phyloP scores from a whole-genome alignment of 2,329 filamentous ascomycete genomes.

The Monilinia polystroma region DNA sequence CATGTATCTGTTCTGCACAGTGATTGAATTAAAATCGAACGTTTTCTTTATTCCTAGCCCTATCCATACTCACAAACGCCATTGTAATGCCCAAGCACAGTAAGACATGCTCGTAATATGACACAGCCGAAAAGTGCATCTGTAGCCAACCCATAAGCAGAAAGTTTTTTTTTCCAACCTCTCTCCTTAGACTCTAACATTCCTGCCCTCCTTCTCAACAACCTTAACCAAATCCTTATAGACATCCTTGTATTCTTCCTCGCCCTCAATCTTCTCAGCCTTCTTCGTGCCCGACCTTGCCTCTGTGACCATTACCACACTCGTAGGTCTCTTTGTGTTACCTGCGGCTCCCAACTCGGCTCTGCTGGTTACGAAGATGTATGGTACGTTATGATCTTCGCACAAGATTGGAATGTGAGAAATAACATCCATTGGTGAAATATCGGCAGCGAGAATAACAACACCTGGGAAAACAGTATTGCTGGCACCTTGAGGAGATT shows the following conservation, averaged over 20 bases:
- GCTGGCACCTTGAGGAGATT: constrained; percentile 71
- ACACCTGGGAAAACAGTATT: constrained; percentile 66
- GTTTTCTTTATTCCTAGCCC: constrained; percentile 22
- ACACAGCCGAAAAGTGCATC: constrained; percentile 24
- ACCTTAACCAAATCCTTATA: constrained; percentile 66
- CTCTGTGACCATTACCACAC: constrained; percentile 85
- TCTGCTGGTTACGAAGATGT: constrained; percentile 89
- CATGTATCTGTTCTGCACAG: constrained; percentile 2
- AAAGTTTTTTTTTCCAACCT: constrained; percentile 2
- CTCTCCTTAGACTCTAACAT: constrained; percentile 40
- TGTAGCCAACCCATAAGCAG: constrained; percentile 20
- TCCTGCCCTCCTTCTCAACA: constrained; percentile 62
- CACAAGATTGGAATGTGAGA: constrained; percentile 96
- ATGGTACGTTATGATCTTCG: constrained; percentile 96
- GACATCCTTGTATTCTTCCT: constrained; percentile 60
- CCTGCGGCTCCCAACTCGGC: constrained; percentile 92
- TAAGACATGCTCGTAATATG: constrained; percentile 25
- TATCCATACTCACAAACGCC: constrained; percentile 25
- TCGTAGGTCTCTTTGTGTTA: constrained; percentile 93
- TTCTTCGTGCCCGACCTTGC: constrained; percentile 46
- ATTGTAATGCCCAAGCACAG: constrained; percentile 22
- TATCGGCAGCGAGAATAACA: constrained; percentile 92
- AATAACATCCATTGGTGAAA: constrained; percentile 98
- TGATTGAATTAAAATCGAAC: constrained; percentile 16
- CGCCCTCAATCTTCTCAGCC: constrained; percentile 47